Conservation (phyloP, 495 filamentous ascomycete genomes). For the Daldinia decipiens region DNA sequence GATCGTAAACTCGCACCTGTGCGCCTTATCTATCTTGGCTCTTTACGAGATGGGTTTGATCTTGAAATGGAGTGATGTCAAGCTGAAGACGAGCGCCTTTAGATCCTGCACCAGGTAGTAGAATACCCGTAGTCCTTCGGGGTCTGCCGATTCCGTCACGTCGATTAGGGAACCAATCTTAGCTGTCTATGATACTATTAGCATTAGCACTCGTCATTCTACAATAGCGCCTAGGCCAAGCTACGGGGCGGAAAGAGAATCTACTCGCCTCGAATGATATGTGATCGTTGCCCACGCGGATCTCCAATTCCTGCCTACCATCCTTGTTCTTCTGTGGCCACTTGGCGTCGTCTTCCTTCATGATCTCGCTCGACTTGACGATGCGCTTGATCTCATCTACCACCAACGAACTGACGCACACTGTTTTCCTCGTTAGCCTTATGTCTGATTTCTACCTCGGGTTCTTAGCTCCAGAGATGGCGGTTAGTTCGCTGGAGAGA, state of each 20-base stretch:
- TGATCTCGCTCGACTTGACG: constrained; percentile 96
- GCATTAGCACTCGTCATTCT: constrained; percentile 46
- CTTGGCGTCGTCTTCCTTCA: constrained; percentile 99
- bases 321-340: constrained; percentile 99
- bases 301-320: constrained; percentile 96
- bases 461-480: neutral
- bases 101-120: constrained; percentile 99
- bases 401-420: constrained; percentile 95
- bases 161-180: constrained; percentile 98
- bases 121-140: constrained; percentile 97
- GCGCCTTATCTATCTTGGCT: constrained; percentile 1
- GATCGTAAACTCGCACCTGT: constrained; percentile 24
- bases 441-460: neutral
- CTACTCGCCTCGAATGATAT: constrained; percentile 90
- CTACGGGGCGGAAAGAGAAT: neutral
- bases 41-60: constrained; percentile 80
- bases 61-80: constrained; percentile 98
- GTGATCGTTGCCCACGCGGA: constrained; percentile 92
- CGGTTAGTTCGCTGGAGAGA: neutral
- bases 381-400: constrained; percentile 96
- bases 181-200: constrained; percentile 73
- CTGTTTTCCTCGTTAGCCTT: constrained; percentile 55
- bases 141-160: constrained; percentile 94
- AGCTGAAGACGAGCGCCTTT: constrained; percentile 94
- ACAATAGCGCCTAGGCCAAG: neutral